These are phyloP conservation scores for Colletotrichum ledebouriae DNA, from an alignment of 2,329 filamentous ascomycete species.

Conservation along the genomic window DNA sequence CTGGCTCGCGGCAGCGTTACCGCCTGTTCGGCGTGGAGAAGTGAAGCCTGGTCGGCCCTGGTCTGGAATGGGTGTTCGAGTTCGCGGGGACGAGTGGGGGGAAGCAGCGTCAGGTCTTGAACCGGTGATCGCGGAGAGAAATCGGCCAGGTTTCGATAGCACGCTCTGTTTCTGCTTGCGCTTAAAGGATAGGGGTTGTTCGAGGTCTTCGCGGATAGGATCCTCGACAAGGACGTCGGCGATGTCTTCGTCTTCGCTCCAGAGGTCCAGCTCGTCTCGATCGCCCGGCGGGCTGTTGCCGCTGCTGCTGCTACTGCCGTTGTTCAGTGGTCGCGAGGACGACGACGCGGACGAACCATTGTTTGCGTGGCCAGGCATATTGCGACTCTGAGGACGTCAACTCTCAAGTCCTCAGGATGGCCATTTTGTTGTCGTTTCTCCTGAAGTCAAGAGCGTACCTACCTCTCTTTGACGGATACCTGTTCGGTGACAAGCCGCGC, in stretches of 20 bases:
- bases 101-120: constrained; percentile 47
- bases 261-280: constrained; percentile 63
- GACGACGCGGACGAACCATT: constrained; percentile 53
- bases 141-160: constrained; percentile 60
- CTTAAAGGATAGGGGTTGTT: constrained; percentile 76
- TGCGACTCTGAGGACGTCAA: constrained; percentile 48
- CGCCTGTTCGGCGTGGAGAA: constrained; percentile 37
- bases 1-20: constrained; percentile 36
- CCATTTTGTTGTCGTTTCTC: constrained; percentile 52
- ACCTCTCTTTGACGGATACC: constrained; percentile 14
- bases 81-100: constrained; percentile 39
- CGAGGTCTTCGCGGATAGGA: constrained; percentile 64
- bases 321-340: constrained; percentile 48
- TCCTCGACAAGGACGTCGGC: constrained; percentile 65
- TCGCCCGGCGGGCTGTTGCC: constrained; percentile 51
- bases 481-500: constrained; percentile 33
- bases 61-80: constrained; percentile 44
- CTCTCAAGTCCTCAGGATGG: constrained; percentile 36
- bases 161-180: constrained; percentile 70
- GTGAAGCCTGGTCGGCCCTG: constrained; percentile 43
- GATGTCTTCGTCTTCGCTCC: constrained; percentile 55
- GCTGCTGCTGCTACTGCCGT: constrained; percentile 27
- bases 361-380: constrained; percentile 56
- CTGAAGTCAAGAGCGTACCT: constrained; percentile 4
- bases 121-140: constrained; percentile 64